These are phyloP conservation scores for Fusarium devonianum DNA, from an alignment of 2,329 filamentous ascomycete genomes.

Conservation along the genomic window DNA sequence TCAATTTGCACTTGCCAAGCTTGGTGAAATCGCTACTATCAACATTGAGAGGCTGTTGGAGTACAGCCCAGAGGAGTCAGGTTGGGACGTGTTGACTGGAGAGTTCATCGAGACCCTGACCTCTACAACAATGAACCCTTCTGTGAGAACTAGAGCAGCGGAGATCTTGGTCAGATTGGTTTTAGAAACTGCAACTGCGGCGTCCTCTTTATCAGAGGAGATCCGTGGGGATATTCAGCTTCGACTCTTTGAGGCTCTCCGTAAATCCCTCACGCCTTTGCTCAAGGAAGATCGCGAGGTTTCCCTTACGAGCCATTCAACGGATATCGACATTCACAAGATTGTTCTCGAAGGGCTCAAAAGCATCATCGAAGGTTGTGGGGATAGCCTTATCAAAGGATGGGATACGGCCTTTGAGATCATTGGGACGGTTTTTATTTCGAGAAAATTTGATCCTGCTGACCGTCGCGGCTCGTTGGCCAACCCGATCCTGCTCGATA, in stretches of 20 bases:
- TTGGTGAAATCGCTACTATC: conserved; percentile 74
- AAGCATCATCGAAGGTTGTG: conserved; percentile 84
- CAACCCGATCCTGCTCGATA: conserved; percentile 52
- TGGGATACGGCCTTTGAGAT: conserved; percentile 89
- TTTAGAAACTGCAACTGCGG: conserved; percentile 64
- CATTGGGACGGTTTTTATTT: conserved; percentile 80
- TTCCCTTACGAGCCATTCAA: conserved; percentile 65
- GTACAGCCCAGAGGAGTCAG: conserved; percentile 70
- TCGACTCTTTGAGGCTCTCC: conserved; percentile 73
- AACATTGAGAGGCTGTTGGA: conserved; percentile 78
- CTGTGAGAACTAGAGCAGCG: conserved; percentile 66
- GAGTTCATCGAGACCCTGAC: conserved; percentile 62
- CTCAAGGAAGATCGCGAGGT: conserved; percentile 60
- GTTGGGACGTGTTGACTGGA: conserved; percentile 74
- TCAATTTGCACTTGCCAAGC: conserved; percentile 74
- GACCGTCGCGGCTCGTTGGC: conserved; percentile 42
- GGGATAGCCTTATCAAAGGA: conserved; percentile 80
- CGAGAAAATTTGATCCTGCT: conserved; percentile 47
- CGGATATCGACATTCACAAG: conserved; percentile 81
- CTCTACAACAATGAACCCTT: conserved; percentile 55
- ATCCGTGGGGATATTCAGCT: conserved; percentile 69
- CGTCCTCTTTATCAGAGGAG: conserved; percentile 59
- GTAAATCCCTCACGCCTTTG: conserved; percentile 63
- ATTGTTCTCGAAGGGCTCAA: conserved; percentile 81
- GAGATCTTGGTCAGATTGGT: conserved; percentile 68